phyloP scores from a whole-genome alignment of 1,139 yeast genomes.

The Saccharomyces hybrid region DNA sequence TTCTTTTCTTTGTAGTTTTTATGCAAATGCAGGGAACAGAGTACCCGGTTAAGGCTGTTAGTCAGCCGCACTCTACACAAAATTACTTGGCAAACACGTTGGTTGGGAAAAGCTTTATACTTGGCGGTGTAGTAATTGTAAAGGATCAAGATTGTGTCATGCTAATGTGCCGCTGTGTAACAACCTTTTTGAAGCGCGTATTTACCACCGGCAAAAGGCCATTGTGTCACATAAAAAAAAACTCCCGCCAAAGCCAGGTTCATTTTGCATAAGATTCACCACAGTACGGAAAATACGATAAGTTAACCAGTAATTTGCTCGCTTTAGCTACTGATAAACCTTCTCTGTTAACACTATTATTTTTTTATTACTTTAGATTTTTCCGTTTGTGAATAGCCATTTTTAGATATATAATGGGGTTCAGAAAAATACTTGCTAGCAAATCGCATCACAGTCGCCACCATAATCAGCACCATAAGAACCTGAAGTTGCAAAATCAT shows the following conservation, averaged over 20 bases:
- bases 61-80: background rate
- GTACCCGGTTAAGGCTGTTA: background rate
- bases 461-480: background rate
- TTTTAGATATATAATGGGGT: background rate
- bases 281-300: background rate
- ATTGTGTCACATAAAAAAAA: background rate
- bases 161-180: background rate
- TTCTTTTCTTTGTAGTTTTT: background rate
- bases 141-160: background rate
- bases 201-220: background rate
- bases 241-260: background rate
- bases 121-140: background rate
- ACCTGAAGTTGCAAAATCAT: background rate
- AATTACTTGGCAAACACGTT: background rate
- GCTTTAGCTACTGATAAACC: background rate
- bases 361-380: background rate
- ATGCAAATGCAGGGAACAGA: background rate
- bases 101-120: background rate
- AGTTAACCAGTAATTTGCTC: background rate
- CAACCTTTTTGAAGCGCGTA: background rate
- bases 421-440: background rate
- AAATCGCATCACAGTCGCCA: background rate
- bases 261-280: background rate
- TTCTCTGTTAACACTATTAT: background rate
- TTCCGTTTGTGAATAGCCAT: background rate